Evolutionary conservation across 2,329 filamentous ascomycete species (phyloP).

Genomic region (Hypomyces rosellus): DNA sequence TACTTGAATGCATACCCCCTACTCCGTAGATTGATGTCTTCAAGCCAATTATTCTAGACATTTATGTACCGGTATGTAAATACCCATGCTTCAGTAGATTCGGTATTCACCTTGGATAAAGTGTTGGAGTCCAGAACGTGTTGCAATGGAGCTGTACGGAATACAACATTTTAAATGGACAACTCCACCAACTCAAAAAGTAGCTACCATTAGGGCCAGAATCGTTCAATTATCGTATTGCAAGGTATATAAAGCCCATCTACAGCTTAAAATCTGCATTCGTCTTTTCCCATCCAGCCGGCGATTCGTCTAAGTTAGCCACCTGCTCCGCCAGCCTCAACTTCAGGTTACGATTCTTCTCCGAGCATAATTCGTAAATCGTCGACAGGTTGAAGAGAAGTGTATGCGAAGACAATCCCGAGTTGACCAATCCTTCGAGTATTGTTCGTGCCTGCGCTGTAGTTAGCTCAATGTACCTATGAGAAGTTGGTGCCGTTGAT

Average conservation of each 20-base stretch:
- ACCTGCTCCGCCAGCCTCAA: conserved; percentile 62
- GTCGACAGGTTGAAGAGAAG: conserved; percentile 86
- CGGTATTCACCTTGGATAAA: too few species aligned
- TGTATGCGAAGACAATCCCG: conserved; percentile 64
- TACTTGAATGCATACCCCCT: not conserved
- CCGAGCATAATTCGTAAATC: conserved; percentile 85
- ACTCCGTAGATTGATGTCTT: not conserved
- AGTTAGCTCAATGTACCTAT: too few species aligned
- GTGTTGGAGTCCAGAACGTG: too few species aligned
- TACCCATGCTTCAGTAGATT: too few species aligned
- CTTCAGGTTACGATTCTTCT: conserved; percentile 67
- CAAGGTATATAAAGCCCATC: not conserved
- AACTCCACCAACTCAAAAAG: too few species aligned
- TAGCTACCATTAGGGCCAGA: too few species aligned
- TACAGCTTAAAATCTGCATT: conserved; percentile 73
- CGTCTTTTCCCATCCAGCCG: conserved; percentile 62
- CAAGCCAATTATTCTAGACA: too few species aligned
- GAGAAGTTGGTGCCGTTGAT: not conserved
- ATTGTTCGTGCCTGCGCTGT: conserved; percentile 51
- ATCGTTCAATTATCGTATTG: too few species aligned
- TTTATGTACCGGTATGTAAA: too few species aligned
- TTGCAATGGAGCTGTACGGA: too few species aligned
- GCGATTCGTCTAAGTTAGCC: conserved; percentile 49
- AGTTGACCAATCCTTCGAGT: conserved; percentile 59
- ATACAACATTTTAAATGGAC: too few species aligned